A percentile compares a stretch with the other conserved stretches of the same genome.
Evolutionary conservation across 208 protist species (phyloP).

Genomic region (Trypanosoma boissoni): DNA sequence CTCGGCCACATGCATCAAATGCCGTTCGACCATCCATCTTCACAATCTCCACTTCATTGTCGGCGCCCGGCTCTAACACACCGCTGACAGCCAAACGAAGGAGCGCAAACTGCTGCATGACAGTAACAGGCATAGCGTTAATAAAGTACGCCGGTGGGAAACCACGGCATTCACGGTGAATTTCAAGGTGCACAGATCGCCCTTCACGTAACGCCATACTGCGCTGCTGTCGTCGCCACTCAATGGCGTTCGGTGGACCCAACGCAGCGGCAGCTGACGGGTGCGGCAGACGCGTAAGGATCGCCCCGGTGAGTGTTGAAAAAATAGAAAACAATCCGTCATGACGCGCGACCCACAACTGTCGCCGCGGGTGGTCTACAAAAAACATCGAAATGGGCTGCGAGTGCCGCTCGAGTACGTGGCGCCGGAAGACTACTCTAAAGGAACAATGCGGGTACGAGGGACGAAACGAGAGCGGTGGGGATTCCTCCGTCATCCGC

Average conservation of each 20-base stretch:
- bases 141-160: conserved; percentile 55
- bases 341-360: conserved; percentile 72
- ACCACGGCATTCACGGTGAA: conserved; percentile 52
- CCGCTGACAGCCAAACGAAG: neutral
- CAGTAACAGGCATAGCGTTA: conserved; percentile 40
- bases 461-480: too few relatives aligned
- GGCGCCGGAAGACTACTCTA: conserved; percentile 39
- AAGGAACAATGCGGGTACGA: too few relatives aligned
- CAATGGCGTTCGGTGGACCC: conserved; percentile 35
- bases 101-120: conserved; percentile 22
- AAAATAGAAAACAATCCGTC: conserved; percentile 74
- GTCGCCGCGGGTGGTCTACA: conserved; percentile 45
- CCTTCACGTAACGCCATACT: conserved; percentile 11
- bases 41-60: conserved; percentile 7
- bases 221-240: conserved; percentile 48
- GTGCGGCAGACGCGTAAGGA: conserved; percentile 67
- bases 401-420: conserved; percentile 64
- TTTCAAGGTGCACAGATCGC: conserved; percentile 37
- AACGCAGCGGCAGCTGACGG: conserved; percentile 56
- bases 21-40: conserved; percentile 47
- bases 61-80: neutral
- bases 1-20: conserved; percentile 27
- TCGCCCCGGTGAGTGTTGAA: conserved; percentile 55
- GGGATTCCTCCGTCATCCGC: too few relatives aligned
- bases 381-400: conserved; percentile 72